Conservation (phyloP, 805 yeast species). For the Diddensiella caesifluorescens region DNA sequence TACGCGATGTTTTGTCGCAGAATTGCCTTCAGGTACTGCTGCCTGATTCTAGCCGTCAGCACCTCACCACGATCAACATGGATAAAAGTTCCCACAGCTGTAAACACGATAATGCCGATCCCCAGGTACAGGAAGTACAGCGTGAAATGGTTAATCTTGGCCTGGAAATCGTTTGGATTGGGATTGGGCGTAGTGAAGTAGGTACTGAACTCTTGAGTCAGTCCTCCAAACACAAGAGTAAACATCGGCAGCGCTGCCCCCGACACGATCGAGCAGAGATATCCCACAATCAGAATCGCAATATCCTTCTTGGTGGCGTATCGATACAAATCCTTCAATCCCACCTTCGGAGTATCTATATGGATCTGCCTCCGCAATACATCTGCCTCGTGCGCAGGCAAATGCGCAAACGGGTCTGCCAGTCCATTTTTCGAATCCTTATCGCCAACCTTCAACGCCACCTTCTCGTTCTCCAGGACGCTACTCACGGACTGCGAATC, state of each 20-base stretch:
- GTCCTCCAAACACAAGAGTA: slow-evolving; percentile 37
- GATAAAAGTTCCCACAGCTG: slow-evolving; percentile 32
- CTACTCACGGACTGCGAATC: background rate
- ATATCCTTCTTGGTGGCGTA: slow-evolving; percentile 32
- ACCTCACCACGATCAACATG: slow-evolving; percentile 39
- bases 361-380: slow-evolving; percentile 33
- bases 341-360: slow-evolving; percentile 20
- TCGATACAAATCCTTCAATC: slow-evolving; percentile 30
- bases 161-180: slow-evolving; percentile 30
- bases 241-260: slow-evolving; percentile 41
- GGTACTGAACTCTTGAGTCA: slow-evolving; percentile 35
- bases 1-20: slow-evolving; percentile 39
- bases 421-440: slow-evolving; percentile 6
- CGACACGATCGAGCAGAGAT: slow-evolving; percentile 32
- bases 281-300: slow-evolving; percentile 29
- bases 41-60: slow-evolving; percentile 36
- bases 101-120: slow-evolving; percentile 32
- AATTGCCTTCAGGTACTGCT: slow-evolving; percentile 33
- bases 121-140: slow-evolving; percentile 39
- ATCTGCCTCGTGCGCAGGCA: slow-evolving; percentile 31
- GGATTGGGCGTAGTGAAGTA: slow-evolving; percentile 27
- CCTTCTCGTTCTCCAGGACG: background rate
- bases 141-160: slow-evolving; percentile 32
- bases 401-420: slow-evolving; percentile 26
- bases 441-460: background rate